phyloP scores from a whole-genome alignment of 2,329 filamentous ascomycete species.

The Sclerotinia trifoliorum region DNA sequence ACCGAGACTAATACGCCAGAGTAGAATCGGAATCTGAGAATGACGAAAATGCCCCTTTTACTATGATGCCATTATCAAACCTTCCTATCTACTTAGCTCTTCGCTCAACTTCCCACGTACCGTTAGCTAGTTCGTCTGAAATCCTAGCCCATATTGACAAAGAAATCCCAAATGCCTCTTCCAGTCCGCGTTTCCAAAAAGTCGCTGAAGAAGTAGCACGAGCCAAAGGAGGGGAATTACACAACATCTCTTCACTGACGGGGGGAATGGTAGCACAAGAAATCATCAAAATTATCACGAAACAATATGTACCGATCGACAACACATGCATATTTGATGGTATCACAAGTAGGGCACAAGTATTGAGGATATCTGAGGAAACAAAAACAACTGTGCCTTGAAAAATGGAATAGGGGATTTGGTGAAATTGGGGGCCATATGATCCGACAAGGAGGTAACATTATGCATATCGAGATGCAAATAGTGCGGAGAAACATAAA shows the following conservation, averaged over 20 bases:
- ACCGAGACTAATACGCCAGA: slow-evolving; percentile 33
- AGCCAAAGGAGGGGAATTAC: slow-evolving; percentile 79
- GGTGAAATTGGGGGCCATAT: not conserved
- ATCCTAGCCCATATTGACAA: slow-evolving; percentile 51
- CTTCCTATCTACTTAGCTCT: slow-evolving; percentile 69
- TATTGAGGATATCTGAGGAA: slow-evolving; percentile 31
- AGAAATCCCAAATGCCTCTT: slow-evolving; percentile 48
- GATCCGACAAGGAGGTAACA: not conserved
- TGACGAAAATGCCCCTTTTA: slow-evolving; percentile 50
- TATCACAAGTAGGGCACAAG: slow-evolving; percentile 45
- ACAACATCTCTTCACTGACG: slow-evolving; percentile 84
- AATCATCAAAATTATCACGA: slow-evolving; percentile 82
- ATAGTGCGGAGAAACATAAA: not conserved
- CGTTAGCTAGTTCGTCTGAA: slow-evolving; percentile 49
- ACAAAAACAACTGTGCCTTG: slow-evolving; percentile 25
- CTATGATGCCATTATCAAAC: slow-evolving; percentile 50
- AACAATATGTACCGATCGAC: slow-evolving; percentile 69
- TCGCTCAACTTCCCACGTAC: slow-evolving; percentile 50
- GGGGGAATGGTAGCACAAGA: slow-evolving; percentile 97
- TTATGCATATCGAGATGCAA: slow-evolving; percentile 3
- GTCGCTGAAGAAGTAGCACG: slow-evolving; percentile 68
- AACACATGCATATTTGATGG: slow-evolving; percentile 72
- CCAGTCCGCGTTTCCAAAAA: slow-evolving; percentile 51
- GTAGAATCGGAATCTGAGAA: slow-evolving; percentile 55
- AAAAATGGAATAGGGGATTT: slow-evolving; percentile 9